phyloP scores from a whole-genome alignment of 2,329 filamentous ascomycete species.

The Keithomyces neogunnii region DNA sequence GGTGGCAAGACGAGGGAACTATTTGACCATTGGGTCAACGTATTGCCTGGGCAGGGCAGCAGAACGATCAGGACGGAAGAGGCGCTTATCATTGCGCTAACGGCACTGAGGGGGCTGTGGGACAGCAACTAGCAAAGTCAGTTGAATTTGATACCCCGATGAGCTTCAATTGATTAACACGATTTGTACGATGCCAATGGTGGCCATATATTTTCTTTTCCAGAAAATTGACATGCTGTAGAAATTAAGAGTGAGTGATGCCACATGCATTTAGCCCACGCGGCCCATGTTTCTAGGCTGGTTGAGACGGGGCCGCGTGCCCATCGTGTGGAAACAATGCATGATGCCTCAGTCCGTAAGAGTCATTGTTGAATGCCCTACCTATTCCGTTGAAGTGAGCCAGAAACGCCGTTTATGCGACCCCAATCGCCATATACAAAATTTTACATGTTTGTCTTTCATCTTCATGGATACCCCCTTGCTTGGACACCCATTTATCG shows the following conservation, averaged over 20 bases:
- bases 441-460: neutral
- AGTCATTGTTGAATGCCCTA: slow-evolving; percentile 20
- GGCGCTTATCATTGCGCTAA: slow-evolving; percentile 69
- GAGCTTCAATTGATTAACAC: neutral
- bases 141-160: slow-evolving; percentile 13
- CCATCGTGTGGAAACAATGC: neutral
- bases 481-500: slow-evolving; percentile 7
- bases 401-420: slow-evolving; percentile 7
- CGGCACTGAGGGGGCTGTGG: slow-evolving; percentile 55
- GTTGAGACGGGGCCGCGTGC: neutral
- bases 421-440: neutral
- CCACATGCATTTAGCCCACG: too few species aligned
- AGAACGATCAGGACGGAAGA: slow-evolving; percentile 79
- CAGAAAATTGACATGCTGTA: too few species aligned
- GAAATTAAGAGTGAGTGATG: too few species aligned
- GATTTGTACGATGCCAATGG: too few species aligned
- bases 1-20: slow-evolving; percentile 58
- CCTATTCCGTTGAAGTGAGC: slow-evolving; percentile 19
- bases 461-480: too few species aligned
- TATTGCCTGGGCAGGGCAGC: slow-evolving; percentile 72
- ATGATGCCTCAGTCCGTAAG: neutral
- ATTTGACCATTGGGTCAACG: slow-evolving; percentile 80
- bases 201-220: neutral
- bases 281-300: too few species aligned
- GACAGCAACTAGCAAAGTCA: slow-evolving; percentile 14